Conservation (phyloP, 1,284 basidiomycete species). For the Ustanciosporium gigantosporum region DNA sequence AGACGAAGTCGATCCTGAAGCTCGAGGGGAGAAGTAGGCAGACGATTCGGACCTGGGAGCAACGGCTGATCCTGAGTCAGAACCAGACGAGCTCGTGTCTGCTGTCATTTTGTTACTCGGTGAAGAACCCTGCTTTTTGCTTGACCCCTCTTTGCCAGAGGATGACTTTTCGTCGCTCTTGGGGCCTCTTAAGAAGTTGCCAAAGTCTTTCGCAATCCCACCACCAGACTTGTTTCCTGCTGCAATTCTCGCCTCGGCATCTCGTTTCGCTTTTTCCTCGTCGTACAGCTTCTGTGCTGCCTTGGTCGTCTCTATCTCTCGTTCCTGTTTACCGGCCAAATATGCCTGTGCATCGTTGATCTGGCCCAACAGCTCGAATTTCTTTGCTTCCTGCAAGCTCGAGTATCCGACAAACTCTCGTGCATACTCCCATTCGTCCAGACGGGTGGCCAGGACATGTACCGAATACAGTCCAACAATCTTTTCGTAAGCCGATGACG, state of each 20-base stretch:
- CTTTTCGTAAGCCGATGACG: conserved; percentile 36
- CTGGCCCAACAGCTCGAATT: conserved; percentile 32
- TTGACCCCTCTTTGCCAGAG: neutral
- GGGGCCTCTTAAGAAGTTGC: conserved; percentile 19
- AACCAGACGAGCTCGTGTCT: conserved; percentile 5
- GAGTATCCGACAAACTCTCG: conserved; percentile 45
- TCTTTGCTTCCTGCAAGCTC: conserved; percentile 28
- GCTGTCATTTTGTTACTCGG: neutral
- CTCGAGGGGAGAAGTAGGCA: conserved; percentile 28
- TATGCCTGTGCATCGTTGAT: conserved; percentile 28
- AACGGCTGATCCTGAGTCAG: conserved; percentile 6
- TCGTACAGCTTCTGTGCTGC: conserved; percentile 30
- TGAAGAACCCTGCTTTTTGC: neutral
- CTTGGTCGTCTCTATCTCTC: conserved; percentile 25
- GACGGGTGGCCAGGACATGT: conserved; percentile 38
- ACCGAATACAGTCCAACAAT: conserved; percentile 45
- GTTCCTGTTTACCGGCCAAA: conserved; percentile 9
- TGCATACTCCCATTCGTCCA: conserved; percentile 51
- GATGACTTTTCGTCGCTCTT: conserved; percentile 1
- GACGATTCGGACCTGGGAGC: conserved; percentile 17
- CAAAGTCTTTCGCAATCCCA: conserved; percentile 12
- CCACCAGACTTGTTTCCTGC: conserved; percentile 1
- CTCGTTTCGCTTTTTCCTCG: conserved; percentile 31
- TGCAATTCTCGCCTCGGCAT: conserved; percentile 18
- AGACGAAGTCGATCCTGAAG: conserved; percentile 20